phyloP scores from a whole-genome alignment of 345 rosid species.

The Eucalyptus viminalis region DNA sequence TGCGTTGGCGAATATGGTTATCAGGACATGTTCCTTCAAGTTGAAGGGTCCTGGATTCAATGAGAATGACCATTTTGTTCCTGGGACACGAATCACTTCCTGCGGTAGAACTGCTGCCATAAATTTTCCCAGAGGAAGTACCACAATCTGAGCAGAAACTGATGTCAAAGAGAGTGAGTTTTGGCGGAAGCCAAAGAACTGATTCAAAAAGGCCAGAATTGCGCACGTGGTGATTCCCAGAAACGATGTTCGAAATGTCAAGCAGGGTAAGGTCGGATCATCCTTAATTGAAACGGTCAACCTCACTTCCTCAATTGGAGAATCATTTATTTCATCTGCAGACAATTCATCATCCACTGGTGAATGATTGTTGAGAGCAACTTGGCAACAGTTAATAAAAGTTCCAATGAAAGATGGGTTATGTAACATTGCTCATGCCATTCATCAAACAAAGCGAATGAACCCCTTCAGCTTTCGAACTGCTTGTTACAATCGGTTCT shows the following conservation, averaged over 20 bases:
- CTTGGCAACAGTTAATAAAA: background rate
- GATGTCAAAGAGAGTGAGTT: conserved; percentile 15
- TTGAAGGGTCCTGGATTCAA: conserved; percentile 47
- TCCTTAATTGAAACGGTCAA: conserved; percentile 25
- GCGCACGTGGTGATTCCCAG: conserved; percentile 20
- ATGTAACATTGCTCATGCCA: background rate
- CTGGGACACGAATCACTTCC: conserved; percentile 4
- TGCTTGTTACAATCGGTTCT: too few species aligned
- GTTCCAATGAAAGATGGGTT: background rate
- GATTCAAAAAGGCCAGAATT: conserved; percentile 17
- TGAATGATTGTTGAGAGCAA: background rate
- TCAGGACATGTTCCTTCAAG: conserved; percentile 41
- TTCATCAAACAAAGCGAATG: too few species aligned
- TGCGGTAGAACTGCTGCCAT: conserved; percentile 28
- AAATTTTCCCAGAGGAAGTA: conserved; percentile 17
- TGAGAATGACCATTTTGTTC: conserved; percentile 26
- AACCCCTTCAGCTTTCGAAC: too few species aligned
- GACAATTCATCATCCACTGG: background rate
- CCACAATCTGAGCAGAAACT: conserved; percentile 22
- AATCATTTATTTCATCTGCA: conserved; percentile 23
- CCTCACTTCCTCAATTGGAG: conserved; percentile 33
- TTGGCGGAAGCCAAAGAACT: conserved; percentile 34
- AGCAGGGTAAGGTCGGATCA: conserved; percentile 28
- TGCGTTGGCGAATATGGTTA: conserved; percentile 35
- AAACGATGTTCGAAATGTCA: conserved; percentile 36